Evolutionary conservation across 2,329 filamentous ascomycete species (phyloP).

Genomic region (Ceratocystis destructans): DNA sequence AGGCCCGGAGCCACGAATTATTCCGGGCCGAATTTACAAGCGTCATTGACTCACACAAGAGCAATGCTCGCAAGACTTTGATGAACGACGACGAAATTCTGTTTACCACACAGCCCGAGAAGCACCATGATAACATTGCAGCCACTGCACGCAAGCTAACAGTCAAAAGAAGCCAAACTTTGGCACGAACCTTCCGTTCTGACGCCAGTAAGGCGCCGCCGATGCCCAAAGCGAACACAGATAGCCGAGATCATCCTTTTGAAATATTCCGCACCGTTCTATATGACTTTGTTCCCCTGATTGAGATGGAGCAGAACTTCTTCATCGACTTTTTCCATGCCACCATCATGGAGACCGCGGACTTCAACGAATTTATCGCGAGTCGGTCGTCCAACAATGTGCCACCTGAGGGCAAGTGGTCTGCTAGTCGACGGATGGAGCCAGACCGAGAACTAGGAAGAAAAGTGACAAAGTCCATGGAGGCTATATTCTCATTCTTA

Average conservation of each 20-base stretch:
- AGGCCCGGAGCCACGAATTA: conserved; percentile 57
- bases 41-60: conserved; percentile 65
- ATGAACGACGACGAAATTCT: conserved; percentile 70
- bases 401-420: conserved; percentile 20
- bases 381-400: conserved; percentile 25
- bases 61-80: conserved; percentile 57
- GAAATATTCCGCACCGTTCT: conserved; percentile 71
- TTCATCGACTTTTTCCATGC: conserved; percentile 94
- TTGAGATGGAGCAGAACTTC: conserved; percentile 93
- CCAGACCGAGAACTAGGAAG: conserved; percentile 77
- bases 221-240: conserved; percentile 27
- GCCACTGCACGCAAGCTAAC: conserved; percentile 77
- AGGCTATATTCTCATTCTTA: conserved; percentile 73
- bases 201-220: conserved; percentile 46
- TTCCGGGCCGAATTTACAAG: conserved; percentile 75
- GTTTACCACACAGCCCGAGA: conserved; percentile 74
- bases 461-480: conserved; percentile 74
- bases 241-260: conserved; percentile 57
- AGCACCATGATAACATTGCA: conserved; percentile 66
- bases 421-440: conserved; percentile 49
- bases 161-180: conserved; percentile 82
- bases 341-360: conserved; percentile 64
- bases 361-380: conserved; percentile 71
- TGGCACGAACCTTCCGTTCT: conserved; percentile 59
- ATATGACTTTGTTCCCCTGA: conserved; percentile 67